phyloP scores from a whole-genome alignment of 768 basidiomycete genomes.

The Lactarius sanguifluus region DNA sequence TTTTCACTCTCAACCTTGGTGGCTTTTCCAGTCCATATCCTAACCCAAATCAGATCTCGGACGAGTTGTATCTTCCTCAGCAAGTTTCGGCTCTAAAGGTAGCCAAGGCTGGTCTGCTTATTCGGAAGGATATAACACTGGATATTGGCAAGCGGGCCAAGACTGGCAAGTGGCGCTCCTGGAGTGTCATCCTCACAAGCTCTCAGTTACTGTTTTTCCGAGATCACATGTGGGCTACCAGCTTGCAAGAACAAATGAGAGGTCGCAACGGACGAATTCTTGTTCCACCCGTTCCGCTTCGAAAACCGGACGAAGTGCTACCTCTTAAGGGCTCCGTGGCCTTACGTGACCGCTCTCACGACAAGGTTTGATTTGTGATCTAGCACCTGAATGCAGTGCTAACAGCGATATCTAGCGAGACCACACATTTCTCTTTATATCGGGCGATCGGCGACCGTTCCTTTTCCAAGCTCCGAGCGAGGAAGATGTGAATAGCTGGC shows the following conservation, averaged over 20 bases:
- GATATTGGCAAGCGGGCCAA: conserved; percentile 75
- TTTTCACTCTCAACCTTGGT: conserved; percentile 43
- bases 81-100: conserved; percentile 58
- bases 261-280: conserved; percentile 37
- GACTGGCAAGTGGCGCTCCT: conserved; percentile 86
- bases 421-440: conserved; percentile 73
- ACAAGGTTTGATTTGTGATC: conserved; percentile 53
- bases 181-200: conserved; percentile 81
- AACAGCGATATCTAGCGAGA: conserved; percentile 23
- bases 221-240: conserved; percentile 56
- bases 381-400: background rate
- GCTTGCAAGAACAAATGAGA: conserved; percentile 47
- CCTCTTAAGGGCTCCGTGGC: conserved; percentile 78
- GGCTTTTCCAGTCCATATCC: conserved; percentile 34
- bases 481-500: conserved; percentile 84
- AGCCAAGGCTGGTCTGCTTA: conserved; percentile 77
- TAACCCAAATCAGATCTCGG: conserved; percentile 34
- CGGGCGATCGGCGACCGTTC: conserved; percentile 76
- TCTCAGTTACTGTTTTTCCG: conserved; percentile 92
- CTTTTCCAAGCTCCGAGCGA: conserved; percentile 73
- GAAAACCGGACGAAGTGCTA: conserved; percentile 84
- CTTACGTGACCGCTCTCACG: conserved; percentile 74
- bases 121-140: conserved; percentile 74
- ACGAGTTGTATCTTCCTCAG: conserved; percentile 33
- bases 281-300: conserved; percentile 43